phyloP scores from a whole-genome alignment of 2,329 filamentous ascomycete genomes.

The Cryphonectria japonica region DNA sequence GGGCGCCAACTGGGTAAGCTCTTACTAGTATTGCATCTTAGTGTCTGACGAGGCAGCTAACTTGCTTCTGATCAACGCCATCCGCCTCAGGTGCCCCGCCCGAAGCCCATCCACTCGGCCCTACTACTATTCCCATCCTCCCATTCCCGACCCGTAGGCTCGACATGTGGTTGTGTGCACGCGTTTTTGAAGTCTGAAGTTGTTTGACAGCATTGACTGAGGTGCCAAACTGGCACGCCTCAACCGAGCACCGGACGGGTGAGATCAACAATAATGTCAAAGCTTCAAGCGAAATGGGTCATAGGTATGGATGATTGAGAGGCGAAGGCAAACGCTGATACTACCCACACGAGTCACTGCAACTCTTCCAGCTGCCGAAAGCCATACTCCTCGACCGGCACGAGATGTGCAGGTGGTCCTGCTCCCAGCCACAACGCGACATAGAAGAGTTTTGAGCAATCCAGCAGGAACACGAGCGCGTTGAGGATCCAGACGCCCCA shows the following conservation, averaged over 20 bases:
- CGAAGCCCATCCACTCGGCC: background rate
- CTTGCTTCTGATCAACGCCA: background rate
- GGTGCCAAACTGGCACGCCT: no score
- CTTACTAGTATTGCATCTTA: background rate
- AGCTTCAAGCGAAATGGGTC: no score
- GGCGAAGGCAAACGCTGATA: background rate
- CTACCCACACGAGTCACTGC: background rate
- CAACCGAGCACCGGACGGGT: no score
- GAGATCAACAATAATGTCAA: background rate
- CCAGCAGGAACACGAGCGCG: conserved; percentile 13
- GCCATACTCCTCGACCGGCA: conserved; percentile 17
- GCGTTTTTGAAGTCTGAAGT: no score
- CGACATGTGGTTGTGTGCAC: no score
- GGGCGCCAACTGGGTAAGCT: background rate
- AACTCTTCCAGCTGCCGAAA: conserved; percentile 10
- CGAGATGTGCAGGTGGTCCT: conserved; percentile 20
- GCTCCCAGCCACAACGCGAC: conserved; percentile 11
- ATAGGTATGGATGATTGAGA: background rate
- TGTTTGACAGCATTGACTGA: no score
- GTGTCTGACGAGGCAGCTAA: background rate
- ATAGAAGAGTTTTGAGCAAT: background rate
- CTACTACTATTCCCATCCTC: background rate
- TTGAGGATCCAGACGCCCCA: conserved; percentile 36
- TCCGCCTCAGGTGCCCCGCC: background rate
- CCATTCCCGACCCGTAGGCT: background rate